Evolutionary conservation across 331 rosid genomes (phyloP), one percentile per base, ranked within the genome.

Genomic region (Ulmus americana): DNA sequence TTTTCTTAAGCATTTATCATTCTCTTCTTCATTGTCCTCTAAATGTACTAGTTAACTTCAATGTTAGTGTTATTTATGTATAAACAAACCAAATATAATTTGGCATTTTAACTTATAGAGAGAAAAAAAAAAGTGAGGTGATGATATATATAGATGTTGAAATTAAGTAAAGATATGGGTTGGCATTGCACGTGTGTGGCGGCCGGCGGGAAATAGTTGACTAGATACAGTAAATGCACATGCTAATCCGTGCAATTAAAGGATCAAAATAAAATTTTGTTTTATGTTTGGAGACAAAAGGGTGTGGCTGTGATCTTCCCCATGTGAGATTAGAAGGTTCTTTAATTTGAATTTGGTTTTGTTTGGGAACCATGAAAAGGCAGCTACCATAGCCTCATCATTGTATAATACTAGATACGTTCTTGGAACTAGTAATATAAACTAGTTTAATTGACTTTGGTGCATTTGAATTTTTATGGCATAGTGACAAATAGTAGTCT

Each of bases 171-270:
- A 14, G 18, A 43, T 59, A 43, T 59, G 50, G 8, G 55, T 16
- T 61, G 52, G 53, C 66, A 44, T 18, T 61, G 66, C 53, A 61
- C 65, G 41, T 43, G 52, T 8, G 53, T 2, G 35, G 35, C 35
- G 35, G 35, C 35, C 35, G 66, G 12, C 50, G 59, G 74, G 59
- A 57, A 40, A 59, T 65, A 62, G 76, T 69, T 70, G 58, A 40
- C 63, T 39, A 42, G 56, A 45, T 20, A 75, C 61, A 54, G 41
- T 8, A n/a, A 13, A 39, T 43, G 61, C 79, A 64, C 72, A 79
- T 81, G 85, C 65, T 83, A 80, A 72, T 71, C 77, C 74, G 84
- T 83, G 87, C 77, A 79, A 67, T 55, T 63, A 67, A 70, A 72
- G 82, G 71, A 66, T 73, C 68, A 42, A 59, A 60, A 70, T n/a